phyloP scores from a whole-genome alignment of 805 yeast genomes.

The Candida anglica region DNA sequence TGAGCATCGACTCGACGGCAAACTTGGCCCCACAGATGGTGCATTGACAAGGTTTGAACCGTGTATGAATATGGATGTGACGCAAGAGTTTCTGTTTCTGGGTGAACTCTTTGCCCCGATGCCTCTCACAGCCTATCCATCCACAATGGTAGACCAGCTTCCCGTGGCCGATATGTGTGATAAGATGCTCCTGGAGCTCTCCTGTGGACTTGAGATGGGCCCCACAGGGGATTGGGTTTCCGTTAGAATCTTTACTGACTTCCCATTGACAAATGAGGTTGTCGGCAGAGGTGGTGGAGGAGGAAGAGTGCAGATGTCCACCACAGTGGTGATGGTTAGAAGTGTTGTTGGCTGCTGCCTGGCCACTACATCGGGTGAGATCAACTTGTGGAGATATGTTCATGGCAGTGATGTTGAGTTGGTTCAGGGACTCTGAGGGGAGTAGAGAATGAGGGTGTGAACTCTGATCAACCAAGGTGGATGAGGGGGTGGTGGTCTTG shows the following conservation, averaged over 20 bases:
- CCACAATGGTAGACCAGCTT: constrained; percentile 63
- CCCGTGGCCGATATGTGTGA: constrained; percentile 72
- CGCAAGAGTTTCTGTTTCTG: constrained; percentile 85
- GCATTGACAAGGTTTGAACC: constrained; percentile 77
- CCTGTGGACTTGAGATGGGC: constrained; percentile 47
- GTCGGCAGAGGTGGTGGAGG: constrained; percentile 14
- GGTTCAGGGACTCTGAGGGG: neutral
- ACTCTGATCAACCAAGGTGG: neutral
- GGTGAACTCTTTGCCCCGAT: constrained; percentile 52
- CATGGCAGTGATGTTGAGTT: no score
- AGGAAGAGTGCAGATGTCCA: no score
- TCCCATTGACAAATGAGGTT: constrained; percentile 46
- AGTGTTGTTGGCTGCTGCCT: constrained; percentile 3
- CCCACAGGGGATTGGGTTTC: constrained; percentile 45
- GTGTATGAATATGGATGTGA: constrained; percentile 86
- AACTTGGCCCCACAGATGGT: constrained; percentile 62
- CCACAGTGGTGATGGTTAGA: constrained; percentile 28
- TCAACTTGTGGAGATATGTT: neutral
- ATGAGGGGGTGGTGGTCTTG: no score
- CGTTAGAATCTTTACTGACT: constrained; percentile 21
- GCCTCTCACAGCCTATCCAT: constrained; percentile 78
- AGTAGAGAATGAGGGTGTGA: neutral
- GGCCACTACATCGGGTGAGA: no score
- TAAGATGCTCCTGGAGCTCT: constrained; percentile 69
- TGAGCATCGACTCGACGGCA: constrained; percentile 72